Evolutionary conservation across 176 grass and related monocot genomes (phyloP), one percentile per base, ranked within the genome.

Genomic region (Oryza officinalis): DNA sequence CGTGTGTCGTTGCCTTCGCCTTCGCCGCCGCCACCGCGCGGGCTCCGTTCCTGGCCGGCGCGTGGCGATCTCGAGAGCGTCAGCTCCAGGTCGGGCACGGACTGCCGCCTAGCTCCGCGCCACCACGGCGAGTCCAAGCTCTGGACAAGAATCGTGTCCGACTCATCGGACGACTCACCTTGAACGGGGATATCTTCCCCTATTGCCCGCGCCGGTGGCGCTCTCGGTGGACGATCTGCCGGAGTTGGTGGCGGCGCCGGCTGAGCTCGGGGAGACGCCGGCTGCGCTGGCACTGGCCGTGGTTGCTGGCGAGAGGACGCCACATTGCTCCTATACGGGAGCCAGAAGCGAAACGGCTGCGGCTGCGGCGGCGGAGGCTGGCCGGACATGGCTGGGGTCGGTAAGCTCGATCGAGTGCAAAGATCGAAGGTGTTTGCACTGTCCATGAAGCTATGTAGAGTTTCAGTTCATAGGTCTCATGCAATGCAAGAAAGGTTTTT

Each of bases 321-420:
- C 13, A 63, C 76, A 63, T 67, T 81, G 75, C 71, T 84, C 47
- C 60, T 84, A 76, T 76, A 81, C 1, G 89, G 92, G 25, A 91
- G 80, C 89, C 92, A 89, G 84, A 91, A 89, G 80, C 80, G 77
- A 60, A 91, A 94, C 23, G 76, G 81, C 77, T 85, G 86, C 0
- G 72, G 77, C 38, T 71, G 79, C 8, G 57, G 70, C 15, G 64
- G 61, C 43, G 61, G 50, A 44, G 27, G 74, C 9, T 78, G 82
- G 3, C 65, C 75, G 7, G 88, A 73, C 88, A 93, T 90, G 63
- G 49, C 30, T 79, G 9, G 67, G 13, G n/a, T 31, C 2, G 80
- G 41, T 60, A 43, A 35, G 15, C 54, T 89, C 14, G 50, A 13
- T 8, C 26, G 44, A 57, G 67, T 11, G 74, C 70, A 38, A 61